Conservation (phyloP, 2,329 filamentous ascomycete species). For the Fusarium abutilonis region DNA sequence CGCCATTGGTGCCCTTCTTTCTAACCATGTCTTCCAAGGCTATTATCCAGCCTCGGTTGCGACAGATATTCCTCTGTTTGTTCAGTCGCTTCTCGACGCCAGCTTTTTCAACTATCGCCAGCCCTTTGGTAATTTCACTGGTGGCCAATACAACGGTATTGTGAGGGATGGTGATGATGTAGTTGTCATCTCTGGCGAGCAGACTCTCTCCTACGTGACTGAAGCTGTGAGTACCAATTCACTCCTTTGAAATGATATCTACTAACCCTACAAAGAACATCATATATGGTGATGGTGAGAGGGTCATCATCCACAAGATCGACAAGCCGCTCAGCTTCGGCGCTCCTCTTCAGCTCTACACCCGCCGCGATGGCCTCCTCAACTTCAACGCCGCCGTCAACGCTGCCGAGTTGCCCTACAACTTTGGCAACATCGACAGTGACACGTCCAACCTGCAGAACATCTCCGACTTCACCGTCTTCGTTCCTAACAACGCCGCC, state of each 20-base stretch:
- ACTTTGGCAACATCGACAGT: slow-evolving; percentile 40
- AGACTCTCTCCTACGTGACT: slow-evolving; percentile 48
- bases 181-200: slow-evolving; percentile 49
- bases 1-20: slow-evolving; percentile 47
- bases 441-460: slow-evolving; percentile 37
- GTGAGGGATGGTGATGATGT: slow-evolving; percentile 48
- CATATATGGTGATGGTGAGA: slow-evolving; percentile 37
- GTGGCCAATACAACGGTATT: slow-evolving; percentile 51
- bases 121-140: slow-evolving; percentile 52
- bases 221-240: slow-evolving; percentile 40
- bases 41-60: slow-evolving; percentile 45
- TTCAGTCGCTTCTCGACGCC: slow-evolving; percentile 45
- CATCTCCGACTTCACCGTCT: slow-evolving; percentile 48
- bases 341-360: slow-evolving; percentile 47
- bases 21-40: slow-evolving; percentile 49
- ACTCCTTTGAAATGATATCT: background rate
- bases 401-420: slow-evolving; percentile 42
- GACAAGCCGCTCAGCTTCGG: slow-evolving; percentile 46
- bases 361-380: slow-evolving; percentile 42
- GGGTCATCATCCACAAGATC: slow-evolving; percentile 47
- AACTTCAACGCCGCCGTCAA: slow-evolving; percentile 46
- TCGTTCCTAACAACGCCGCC: slow-evolving; percentile 44
- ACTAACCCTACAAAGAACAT: slow-evolving; percentile 41
- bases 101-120: slow-evolving; percentile 48
- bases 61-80: slow-evolving; percentile 46